Evolutionary conservation across 208 protist genomes (phyloP).

Genomic region (Sergeia podlipaevii): DNA sequence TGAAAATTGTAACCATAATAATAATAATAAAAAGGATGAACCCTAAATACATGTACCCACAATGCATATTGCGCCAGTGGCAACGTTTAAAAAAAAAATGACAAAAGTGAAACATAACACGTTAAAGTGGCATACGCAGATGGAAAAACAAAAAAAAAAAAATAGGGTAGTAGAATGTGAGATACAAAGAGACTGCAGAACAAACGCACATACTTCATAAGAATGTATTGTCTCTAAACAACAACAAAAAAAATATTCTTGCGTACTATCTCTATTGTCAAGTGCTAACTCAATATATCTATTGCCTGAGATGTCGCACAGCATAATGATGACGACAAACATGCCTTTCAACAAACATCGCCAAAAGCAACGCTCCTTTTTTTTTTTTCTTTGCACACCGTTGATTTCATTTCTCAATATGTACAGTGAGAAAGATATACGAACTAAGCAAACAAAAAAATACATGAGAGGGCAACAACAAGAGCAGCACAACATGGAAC

Average conservation of each 20-base stretch:
- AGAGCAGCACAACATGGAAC: conserved; percentile 1
- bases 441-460: not conserved
- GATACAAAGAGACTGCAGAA: not conserved
- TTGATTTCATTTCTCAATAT: too few species aligned
- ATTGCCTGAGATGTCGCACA: not conserved
- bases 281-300: not conserved
- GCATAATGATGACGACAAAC: not conserved
- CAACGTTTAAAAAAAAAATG: conserved; percentile 4
- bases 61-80: too few species aligned
- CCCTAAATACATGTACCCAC: too few species aligned
- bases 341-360: too few species aligned
- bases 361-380: too few species aligned
- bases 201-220: not conserved
- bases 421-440: not conserved
- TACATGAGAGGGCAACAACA: not conserved
- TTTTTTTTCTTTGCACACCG: too few species aligned
- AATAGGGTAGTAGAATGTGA: not conserved
- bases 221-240: not conserved
- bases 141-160: conserved; percentile 11
- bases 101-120: conserved; percentile 4
- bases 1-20: conserved; percentile 1
- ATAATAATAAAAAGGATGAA: conserved; percentile 1
- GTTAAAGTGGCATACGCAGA: not conserved
- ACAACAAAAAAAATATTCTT: not conserved
- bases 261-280: not conserved